Evolutionary conservation across 306 rosid species (phyloP), one percentile per base, ranked within the genome.

Genomic region (Quercus rubra): DNA sequence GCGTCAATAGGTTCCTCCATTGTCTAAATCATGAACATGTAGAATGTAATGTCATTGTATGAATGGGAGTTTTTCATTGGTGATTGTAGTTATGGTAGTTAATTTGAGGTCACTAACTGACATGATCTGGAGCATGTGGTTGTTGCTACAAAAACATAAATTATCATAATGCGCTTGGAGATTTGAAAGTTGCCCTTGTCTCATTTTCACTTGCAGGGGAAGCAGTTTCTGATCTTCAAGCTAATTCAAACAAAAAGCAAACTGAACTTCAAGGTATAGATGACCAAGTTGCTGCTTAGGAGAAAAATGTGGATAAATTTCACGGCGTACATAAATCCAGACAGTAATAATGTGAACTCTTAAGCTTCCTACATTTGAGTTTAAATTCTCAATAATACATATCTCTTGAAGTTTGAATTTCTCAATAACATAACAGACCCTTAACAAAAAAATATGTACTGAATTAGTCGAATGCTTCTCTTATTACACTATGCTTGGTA

Each of bases 141-240:
- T 31, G 30, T 69, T 20, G 27, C 28, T 20, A 20, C 9, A 5
- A 21, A 5, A 57, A 17, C 12, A 57, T 57, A 8, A 12, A 7
- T 66, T 17, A 18, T 31, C 19, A 41, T 20, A 49, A 7, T 46
- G 27, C 17, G 14, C 54, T 54, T 35, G 25, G 52, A 41, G 43
- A 21, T 33, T 49, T 17, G 13, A n/a, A 13, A 33, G 75, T 80
- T 62, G 31, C 67, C 28, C 52, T 61, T 35, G 12, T 66, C 41
- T 63, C 46, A 41, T 7, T 79, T 25, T 20, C 54, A 21, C 57
- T 33, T 55, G 83, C 83, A 81, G 88, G 85, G 51, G 78, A 81
- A 78, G 78, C 83, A 38, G 72, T 54, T 71, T 56, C 59, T 4
- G 84, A 84, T 61, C 62, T 35, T 55, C 30, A 51, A 41, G 59